These are phyloP conservation scores for Elsinoe australis DNA, from an alignment of 2,329 filamentous ascomycete genomes.

Conservation along the genomic window DNA sequence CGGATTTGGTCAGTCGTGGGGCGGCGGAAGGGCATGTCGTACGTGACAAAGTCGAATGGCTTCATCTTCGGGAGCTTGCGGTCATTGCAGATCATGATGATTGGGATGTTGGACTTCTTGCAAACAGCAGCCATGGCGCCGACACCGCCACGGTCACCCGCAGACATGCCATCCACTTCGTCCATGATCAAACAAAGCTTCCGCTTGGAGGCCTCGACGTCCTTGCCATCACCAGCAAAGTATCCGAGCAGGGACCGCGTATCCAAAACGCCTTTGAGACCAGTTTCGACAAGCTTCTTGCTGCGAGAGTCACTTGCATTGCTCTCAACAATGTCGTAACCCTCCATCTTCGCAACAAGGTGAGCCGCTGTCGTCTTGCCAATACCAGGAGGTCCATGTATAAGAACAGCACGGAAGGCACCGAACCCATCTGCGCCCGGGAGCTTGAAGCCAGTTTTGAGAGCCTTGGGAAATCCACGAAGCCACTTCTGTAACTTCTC, in stretches of 20 bases:
- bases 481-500: conserved; percentile 89
- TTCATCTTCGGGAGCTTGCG: conserved; percentile 93
- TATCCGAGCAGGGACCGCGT: conserved; percentile 89
- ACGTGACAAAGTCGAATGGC: conserved; percentile 82
- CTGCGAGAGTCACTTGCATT: conserved; percentile 94
- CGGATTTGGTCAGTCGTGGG: conserved; percentile 88
- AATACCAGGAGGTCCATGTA: conserved; percentile 91
- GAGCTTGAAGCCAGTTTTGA: conserved; percentile 73
- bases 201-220: conserved; percentile 73
- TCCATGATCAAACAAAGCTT: conserved; percentile 98
- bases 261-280: conserved; percentile 82
- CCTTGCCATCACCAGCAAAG: conserved; percentile 76
- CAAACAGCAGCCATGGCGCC: conserved; percentile 89
- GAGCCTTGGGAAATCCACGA: conserved; percentile 67
- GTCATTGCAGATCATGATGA: conserved; percentile 98
- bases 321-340: conserved; percentile 87
- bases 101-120: conserved; percentile 87
- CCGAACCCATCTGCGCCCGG: conserved; percentile 79
- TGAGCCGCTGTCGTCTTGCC: conserved; percentile 97
- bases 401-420: conserved; percentile 77
- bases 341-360: conserved; percentile 83
- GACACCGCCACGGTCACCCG: conserved; percentile 89
- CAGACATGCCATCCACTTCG: conserved; percentile 98
- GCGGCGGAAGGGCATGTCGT: conserved; percentile 77
- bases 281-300: conserved; percentile 87